Evolutionary conservation across 805 yeast species (phyloP), one percentile per base, ranked within the genome.

Genomic region (Ogataea salicorniae): DNA sequence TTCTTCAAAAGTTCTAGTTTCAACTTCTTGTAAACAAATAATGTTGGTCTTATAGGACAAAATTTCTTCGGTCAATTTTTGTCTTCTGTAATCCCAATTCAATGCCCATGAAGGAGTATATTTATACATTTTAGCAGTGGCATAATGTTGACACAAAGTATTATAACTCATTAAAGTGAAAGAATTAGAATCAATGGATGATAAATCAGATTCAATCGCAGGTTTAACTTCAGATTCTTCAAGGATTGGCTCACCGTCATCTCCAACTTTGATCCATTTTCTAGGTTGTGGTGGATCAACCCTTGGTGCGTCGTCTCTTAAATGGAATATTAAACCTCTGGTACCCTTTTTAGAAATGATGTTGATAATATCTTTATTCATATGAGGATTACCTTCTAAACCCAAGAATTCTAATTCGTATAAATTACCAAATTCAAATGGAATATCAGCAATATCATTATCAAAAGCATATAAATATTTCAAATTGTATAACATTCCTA

Each of bases 71-170:
- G 82, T 80, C 53, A 94, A 74, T 37, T 80, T 72, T 51, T 86
- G 83, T 60, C 85, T 80, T 67, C 99, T 84, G 68, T 84, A 90
- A 13, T 86, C 86, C 98, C 98, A 92, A 45, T 82, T 80, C 52
- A 94, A 76, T 2, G 98, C 99, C 98, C 99, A 94, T 2, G 95
- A 81, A 20, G 98, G 98, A 1, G 98, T 90, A 63, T 87, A 92
- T 59, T 87, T 92, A 67, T 88, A 94, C 84, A 92, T 76, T 63
- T 82, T 85, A 18, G 94, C 78, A 4, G 97, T 89, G 2, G 98
- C 97, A 70, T 92, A 92, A 64, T 87, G 94, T 64, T 92, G 98
- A 67, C 99, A 94, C 63, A 94, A 73, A 2, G 95, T 88, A 69
- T 94, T 94, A 71, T 90, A 92, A 36, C 90, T 81, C 77, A 89